Evolutionary conservation across 768 basidiomycete genomes (phyloP), one percentile per base, ranked within the genome.

Genomic region (Mrakia frigida): DNA sequence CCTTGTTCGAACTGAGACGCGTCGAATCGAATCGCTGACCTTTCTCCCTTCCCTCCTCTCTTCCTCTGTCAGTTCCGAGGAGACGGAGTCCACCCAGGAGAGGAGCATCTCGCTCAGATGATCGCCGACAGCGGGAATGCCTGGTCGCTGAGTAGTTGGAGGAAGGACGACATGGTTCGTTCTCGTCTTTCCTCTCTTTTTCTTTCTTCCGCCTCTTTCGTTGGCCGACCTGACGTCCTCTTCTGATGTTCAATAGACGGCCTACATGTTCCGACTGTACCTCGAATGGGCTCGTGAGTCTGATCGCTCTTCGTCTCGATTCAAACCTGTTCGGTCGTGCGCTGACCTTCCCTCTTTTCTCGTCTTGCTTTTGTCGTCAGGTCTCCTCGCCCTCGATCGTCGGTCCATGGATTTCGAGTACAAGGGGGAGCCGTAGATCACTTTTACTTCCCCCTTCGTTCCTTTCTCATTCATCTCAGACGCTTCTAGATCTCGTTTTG

Each of bases 121-220:
- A 78, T 78, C 33, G 77, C 77, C 10, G 69, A 74, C 0, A 69
- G 28, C 14, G 77, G 77, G 35, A 52, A 70, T 16, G 73, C 56
- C 23, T 74, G 77, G 77, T 70, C 73, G 13, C 31, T 74, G 11
- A 60, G 25, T 16, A 52, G 65, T 33, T 78, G 77, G 77, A 65
- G 77, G 14, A 65, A 53, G 13, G 69, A 56, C 28, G 77, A 78
- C 50, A 78, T 78, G 77, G 77, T 77, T 23, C 35, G 77, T 74
- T 39, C 50, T 11, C 16, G 23, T 43, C 31, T 21, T 21, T 14
- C 37, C 21, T 68, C 28, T 43, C 37, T n/a, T 33, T 35, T 33
- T 73, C 50, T 37, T 25, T 21, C 3, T 9, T 23, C 43, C 21
- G 3, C 23, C 11, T 31, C n/a, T 37, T 5, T 33, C 41, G 3